A percentile compares a stretch with the other conserved stretches of the same genome.
phyloP scores from a whole-genome alignment of 1,139 yeast species.

The Geotrichum candidum region DNA sequence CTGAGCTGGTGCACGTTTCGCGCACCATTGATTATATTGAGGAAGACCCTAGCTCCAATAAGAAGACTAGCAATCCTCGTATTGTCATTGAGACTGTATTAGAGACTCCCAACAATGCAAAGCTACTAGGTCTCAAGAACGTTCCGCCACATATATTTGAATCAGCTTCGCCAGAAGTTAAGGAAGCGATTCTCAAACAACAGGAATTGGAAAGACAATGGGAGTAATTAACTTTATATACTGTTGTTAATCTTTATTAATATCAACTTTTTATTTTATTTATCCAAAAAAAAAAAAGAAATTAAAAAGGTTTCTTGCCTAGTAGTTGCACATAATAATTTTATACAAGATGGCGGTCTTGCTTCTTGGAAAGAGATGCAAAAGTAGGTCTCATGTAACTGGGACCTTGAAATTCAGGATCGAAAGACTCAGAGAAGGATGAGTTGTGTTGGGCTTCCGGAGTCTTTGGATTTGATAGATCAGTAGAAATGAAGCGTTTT shows the following conservation, averaged over 20 bases:
- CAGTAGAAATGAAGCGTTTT: not conserved
- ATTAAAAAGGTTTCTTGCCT: not conserved
- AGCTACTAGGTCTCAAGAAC: slow-evolving; percentile 56
- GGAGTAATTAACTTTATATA: not conserved
- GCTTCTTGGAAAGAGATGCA: slow-evolving; percentile 12
- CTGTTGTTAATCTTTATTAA: not conserved
- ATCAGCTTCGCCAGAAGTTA: slow-evolving; percentile 43
- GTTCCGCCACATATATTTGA: slow-evolving; percentile 56
- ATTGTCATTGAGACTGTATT: slow-evolving; percentile 50
- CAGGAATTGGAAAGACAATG: slow-evolving; percentile 8
- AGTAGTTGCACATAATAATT: not conserved
- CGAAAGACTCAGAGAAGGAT: not conserved
- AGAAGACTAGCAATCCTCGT: slow-evolving; percentile 23
- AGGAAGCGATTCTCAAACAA: slow-evolving; percentile 59
- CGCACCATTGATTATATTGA: slow-evolving; percentile 20
- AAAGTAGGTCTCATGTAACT: slow-evolving; percentile 14
- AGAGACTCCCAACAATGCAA: slow-evolving; percentile 36
- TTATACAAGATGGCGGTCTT: not conserved
- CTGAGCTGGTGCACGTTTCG: slow-evolving; percentile 36
- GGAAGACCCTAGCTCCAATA: slow-evolving; percentile 1
- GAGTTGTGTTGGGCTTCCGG: not conserved
- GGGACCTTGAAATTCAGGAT: not conserved
- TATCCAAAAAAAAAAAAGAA: not conserved
- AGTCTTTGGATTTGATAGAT: not conserved
- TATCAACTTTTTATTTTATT: not conserved